These are phyloP conservation scores for Oxytropis ochrocephala DNA, from an alignment of 306 rosid species.

Conservation along the genomic window DNA sequence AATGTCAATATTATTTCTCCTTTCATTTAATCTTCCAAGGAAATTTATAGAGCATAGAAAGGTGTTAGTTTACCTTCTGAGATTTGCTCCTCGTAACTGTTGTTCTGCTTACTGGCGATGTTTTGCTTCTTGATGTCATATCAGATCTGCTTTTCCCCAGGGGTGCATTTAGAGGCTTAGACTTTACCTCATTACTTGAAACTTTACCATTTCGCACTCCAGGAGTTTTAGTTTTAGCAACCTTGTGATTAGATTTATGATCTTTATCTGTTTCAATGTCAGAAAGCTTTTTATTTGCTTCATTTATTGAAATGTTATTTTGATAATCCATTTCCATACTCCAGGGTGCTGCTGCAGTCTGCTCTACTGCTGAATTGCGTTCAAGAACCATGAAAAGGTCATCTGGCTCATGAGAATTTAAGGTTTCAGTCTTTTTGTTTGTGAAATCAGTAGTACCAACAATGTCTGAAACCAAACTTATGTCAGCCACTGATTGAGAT, in stretches of 20 bases:
- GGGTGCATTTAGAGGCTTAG: constrained; percentile 52
- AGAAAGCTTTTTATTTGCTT: constrained; percentile 37
- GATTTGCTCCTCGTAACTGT: constrained; percentile 48
- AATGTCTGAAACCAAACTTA: constrained; percentile 58
- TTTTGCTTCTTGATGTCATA: constrained; percentile 43
- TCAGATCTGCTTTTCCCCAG: constrained; percentile 54
- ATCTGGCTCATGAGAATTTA: constrained; percentile 57
- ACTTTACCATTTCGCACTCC: constrained; percentile 46
- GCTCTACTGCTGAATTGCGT: constrained; percentile 58
- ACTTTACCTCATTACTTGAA: constrained; percentile 49
- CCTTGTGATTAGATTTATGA: constrained; percentile 21
- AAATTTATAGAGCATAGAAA: constrained; percentile 7
- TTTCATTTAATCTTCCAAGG: not conserved
- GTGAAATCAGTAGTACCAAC: constrained; percentile 47
- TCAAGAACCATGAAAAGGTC: constrained; percentile 95
- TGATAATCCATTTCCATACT: constrained; percentile 81
- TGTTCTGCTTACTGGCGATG: constrained; percentile 51
- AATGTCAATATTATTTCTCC: not conserved
- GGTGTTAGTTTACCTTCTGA: constrained; percentile 49
- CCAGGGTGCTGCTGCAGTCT: constrained; percentile 49
- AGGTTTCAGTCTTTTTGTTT: constrained; percentile 40
- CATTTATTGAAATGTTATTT: constrained; percentile 32
- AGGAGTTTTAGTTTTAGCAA: constrained; percentile 23
- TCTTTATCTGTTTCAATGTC: constrained; percentile 32
- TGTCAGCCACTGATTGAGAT: constrained; percentile 46